These are phyloP conservation scores for Fusarium burgessii DNA, from an alignment of 2,329 filamentous ascomycete genomes.

Conservation along the genomic window DNA sequence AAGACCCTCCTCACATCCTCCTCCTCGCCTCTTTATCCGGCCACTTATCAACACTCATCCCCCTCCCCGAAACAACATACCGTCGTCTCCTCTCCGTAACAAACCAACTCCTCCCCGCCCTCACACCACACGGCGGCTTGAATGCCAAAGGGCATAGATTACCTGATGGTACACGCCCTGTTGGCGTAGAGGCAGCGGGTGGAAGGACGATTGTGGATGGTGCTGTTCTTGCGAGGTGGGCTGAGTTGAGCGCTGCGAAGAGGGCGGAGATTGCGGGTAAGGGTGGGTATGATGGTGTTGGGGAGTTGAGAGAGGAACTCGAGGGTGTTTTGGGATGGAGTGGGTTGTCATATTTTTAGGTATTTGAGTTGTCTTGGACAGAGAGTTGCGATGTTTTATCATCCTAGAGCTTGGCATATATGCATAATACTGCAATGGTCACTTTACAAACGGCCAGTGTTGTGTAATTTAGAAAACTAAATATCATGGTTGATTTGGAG, in stretches of 20 bases:
- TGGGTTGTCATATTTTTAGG: constrained; percentile 69
- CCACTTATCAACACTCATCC: constrained; percentile 79
- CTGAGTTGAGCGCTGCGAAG: constrained; percentile 78
- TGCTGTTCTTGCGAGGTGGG: constrained; percentile 78
- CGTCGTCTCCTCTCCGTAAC: constrained; percentile 85
- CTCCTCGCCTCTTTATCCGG: constrained; percentile 83
- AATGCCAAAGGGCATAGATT: constrained; percentile 85
- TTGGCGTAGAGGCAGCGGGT: constrained; percentile 69
- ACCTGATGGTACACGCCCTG: constrained; percentile 56
- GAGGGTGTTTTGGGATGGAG: constrained; percentile 72
- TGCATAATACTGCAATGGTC: background rate
- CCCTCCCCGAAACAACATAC: constrained; percentile 83
- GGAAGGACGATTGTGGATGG: constrained; percentile 82
- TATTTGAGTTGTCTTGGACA: background rate
- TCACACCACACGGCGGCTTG: constrained; percentile 81
- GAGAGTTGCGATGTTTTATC: background rate
- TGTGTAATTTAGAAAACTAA: too few species aligned
- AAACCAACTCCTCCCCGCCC: constrained; percentile 79
- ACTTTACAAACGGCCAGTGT: too few species aligned
- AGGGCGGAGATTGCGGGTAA: constrained; percentile 79
- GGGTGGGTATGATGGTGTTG: constrained; percentile 74
- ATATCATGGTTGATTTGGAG: background rate
- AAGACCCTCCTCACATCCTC: constrained; percentile 59
- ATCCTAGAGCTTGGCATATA: background rate
- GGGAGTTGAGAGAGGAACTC: constrained; percentile 77